Evolutionary conservation across 495 filamentous ascomycete species (phyloP), one percentile per base, ranked within the genome.

Genomic region (Penicillium macrosclerotiorum): DNA sequence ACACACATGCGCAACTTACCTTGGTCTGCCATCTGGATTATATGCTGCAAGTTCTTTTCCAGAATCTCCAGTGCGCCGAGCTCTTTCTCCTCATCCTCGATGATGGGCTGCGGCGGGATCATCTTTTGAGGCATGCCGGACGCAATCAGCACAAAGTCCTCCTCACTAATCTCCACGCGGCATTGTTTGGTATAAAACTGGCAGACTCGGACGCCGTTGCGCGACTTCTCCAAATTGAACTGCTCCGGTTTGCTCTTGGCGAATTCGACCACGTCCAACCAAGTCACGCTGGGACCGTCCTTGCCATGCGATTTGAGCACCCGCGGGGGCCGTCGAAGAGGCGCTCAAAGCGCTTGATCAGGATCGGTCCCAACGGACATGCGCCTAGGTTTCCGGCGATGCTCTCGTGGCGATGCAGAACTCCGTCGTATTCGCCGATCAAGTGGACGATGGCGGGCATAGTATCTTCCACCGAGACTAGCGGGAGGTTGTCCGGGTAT

Each of bases 211-310:
- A 77, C 67, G 0, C 83, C 84, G 52, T 85, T 84, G 32, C 78
- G 75, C 37, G 76, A 74, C 45, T 88, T 81, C 39, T 81, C 80
- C 45, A 92, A 70, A 23, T 80, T 80, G 68, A 95, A 92, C 42
- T 91, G 87, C 55, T 81, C 77, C 0, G 89, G 87, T 51, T 90
- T 90, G 51, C 75, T 79, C 55, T 84, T 82, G 39, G 89, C 87
- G 68, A 90, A 93, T 45, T 87, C 83, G 39, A 92, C 85, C 31
- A 95, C 82, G 52, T 94, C 89, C 27, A 90, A 70, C 89, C 89
- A 95, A 12, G 80, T 83, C 39, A 90, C 74, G 9, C 71, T 77
- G 3, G 78, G 66, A 16, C 78, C 71, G 29, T 85, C 82, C 49
- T 84, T 83, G 42, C 77, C 79, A 57, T 84, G 77, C 26, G 77